Evolutionary conservation across 805 yeast species (phyloP).

Genomic region (Saccharomycopsis microspora): DNA sequence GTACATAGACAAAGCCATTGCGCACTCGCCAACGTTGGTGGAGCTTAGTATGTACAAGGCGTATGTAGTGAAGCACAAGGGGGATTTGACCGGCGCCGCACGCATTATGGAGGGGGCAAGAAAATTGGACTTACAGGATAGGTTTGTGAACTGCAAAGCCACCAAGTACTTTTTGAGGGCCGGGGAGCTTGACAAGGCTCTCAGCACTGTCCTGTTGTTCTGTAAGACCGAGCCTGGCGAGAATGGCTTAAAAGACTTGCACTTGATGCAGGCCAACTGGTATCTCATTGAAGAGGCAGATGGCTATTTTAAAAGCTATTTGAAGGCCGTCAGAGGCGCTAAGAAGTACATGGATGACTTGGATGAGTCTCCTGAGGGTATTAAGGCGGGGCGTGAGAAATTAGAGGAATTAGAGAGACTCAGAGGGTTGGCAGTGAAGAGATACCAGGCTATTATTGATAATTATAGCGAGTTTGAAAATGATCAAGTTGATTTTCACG

Average conservation of each 20-base stretch:
- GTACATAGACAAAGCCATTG: conserved; percentile 49
- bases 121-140: conserved; percentile 71
- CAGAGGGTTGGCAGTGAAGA: conserved; percentile 68
- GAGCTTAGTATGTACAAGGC: conserved; percentile 78
- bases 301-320: conserved; percentile 55
- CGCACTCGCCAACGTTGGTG: conserved; percentile 72
- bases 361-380: conserved; percentile 19
- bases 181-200: conserved; percentile 60
- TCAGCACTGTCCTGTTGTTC: conserved; percentile 63
- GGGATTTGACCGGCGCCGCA: conserved; percentile 53
- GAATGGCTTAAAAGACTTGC: conserved; percentile 82
- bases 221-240: conserved; percentile 73
- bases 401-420: conserved; percentile 34
- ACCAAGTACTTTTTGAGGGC: conserved; percentile 77
- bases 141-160: conserved; percentile 83
- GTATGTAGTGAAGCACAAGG: conserved; percentile 61
- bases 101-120: conserved; percentile 61
- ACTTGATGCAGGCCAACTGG: conserved; percentile 87
- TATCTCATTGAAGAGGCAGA: conserved; percentile 78
- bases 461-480: conserved; percentile 59
- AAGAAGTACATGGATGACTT: neutral
- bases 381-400: conserved; percentile 27
- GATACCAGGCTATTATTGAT: conserved; percentile 55
- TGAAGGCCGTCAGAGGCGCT: conserved; percentile 21
- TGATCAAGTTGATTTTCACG: conserved; percentile 93